These are phyloP conservation scores for Penicillium coffeae DNA, from an alignment of 495 filamentous ascomycete species.

Conservation along the genomic window DNA sequence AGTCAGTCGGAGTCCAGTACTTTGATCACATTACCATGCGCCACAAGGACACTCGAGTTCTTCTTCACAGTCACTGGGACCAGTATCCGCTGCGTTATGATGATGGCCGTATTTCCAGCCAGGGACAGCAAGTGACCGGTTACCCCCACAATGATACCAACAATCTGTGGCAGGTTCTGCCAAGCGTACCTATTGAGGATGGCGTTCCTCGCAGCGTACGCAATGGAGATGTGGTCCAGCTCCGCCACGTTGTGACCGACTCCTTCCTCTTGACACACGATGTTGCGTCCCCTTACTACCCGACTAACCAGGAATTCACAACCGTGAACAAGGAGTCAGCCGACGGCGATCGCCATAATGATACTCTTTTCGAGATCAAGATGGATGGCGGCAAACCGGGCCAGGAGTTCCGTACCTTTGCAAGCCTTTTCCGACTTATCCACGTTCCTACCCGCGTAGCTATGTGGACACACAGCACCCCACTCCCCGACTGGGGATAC, in stretches of 20 bases:
- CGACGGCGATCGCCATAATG: slow-evolving; percentile 73
- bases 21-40: slow-evolving; percentile 82
- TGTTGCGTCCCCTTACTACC: slow-evolving; percentile 94
- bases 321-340: slow-evolving; percentile 70
- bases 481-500: slow-evolving; percentile 92
- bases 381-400: slow-evolving; percentile 79
- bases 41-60: slow-evolving; percentile 96
- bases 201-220: slow-evolving; percentile 61
- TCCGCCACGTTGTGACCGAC: slow-evolving; percentile 83
- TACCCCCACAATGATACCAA: slow-evolving; percentile 98
- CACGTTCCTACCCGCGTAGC: slow-evolving; percentile 92
- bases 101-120: slow-evolving; percentile 93
- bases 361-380: slow-evolving; percentile 89
- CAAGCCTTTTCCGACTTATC: slow-evolving; percentile 90
- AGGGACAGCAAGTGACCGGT: slow-evolving; percentile 96
- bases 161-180: slow-evolving; percentile 95
- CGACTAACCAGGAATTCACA: slow-evolving; percentile 98
- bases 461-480: slow-evolving; percentile 96
- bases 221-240: slow-evolving; percentile 83
- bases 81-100: slow-evolving; percentile 92
- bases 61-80: slow-evolving; percentile 89
- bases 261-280: slow-evolving; percentile 91
- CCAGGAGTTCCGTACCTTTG: slow-evolving; percentile 85
- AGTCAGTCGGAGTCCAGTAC: slow-evolving; percentile 82
- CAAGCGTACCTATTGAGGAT: slow-evolving; percentile 51